Evolutionary conservation across 2,329 filamentous ascomycete species (phyloP), one percentile per base, ranked within the genome.

Genomic region (Phialemonium atrogriseum): DNA sequence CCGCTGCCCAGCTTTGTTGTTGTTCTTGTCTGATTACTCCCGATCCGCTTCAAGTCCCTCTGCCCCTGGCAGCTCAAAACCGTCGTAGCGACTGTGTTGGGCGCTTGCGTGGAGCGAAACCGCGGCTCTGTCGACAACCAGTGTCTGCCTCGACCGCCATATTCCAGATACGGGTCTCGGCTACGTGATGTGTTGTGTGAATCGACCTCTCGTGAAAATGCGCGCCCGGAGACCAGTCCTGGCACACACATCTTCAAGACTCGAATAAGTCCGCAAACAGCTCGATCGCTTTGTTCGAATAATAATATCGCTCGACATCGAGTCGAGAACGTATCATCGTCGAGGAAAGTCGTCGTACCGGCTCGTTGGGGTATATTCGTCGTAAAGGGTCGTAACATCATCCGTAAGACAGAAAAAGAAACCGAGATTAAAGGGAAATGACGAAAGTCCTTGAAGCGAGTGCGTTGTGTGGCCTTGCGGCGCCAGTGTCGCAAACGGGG

Each of bases 321-420:
- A 41, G 41, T 27, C 31, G 36, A 35, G 38, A 17, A 33, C 21
- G 26, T 46, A 50, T 49, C 49, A 44, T 48, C 41, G 41, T 52
- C 45, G 47, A 53, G 41, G 45, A 49, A 49, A 51, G 55, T 59
- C 54, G 54, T 52, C 51, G 54, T 50, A 48, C 48, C 42, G 54
- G 49, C 47, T 48, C 49, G 46, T 39, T 38, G 28, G 36, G 39
- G 30, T 48, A 46, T 51, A 46, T 54, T 59, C 49, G 51, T 58
- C 49, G 44, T 55, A 41, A 55, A 60, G 60, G 57, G 56, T 62
- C 59, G 57, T 67, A 51, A 59, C 45, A 59, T 59, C 53, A 60
- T 59, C 60, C 62, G 55, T 61, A 51, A 62, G 56, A 59, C 58
- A 59, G 56, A 49, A 45, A 48, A 38, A 46, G 42, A 29, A 33